Evolutionary conservation across 768 basidiomycete species (phyloP), one percentile per base, ranked within the genome.

Genomic region (Fomitopsis pulvina): DNA sequence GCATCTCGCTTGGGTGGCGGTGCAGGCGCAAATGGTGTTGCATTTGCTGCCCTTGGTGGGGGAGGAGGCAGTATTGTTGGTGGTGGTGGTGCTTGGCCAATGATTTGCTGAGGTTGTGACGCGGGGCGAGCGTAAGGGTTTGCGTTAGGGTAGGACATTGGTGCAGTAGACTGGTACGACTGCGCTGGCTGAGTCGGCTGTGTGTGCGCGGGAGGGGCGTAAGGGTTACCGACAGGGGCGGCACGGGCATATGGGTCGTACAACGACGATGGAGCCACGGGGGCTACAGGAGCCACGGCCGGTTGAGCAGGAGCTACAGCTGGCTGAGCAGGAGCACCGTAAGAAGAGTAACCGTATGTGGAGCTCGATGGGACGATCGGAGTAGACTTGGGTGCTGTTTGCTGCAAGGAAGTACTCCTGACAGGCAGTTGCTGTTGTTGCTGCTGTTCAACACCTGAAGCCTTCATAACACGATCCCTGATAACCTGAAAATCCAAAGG

Each of bases 1-100:
- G 83, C 82, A 44, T 85, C 86, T 25, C 71, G 70, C 52, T 73
- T 73, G 18, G 66, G 60, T 6, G 85, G 78, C 1, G 79, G 74
- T 41, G 75, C 71, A 1, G 67, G 66, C 1, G 63, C 68, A 34
- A 66, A 67, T n/a, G 70, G 63, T 6, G 65, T 58, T 1, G 62
- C 56, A 28, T 63, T 77, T 38, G 79, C 74, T 2, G 75, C 75
- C 9, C 76, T 76, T 2, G 67, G 61, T 8, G 66, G 57, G 21
- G 55, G 55, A 32, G 57, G 55, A 1, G 50, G 54, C 30, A 47
- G 34, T 25, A 45, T 48, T 5, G 26, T 41, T 9, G 32, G 45
- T 32, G 48, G 45, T 14, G 52, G 47, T 6, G 47, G 26, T 18
- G 39, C 38, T 12, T 42, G 55, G 24, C 53, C 58, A n/a, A 38